A percentile compares a stretch with the other conserved stretches of the same genome.
phyloP scores from a whole-genome alignment of 805 yeast species.

The Candida morakotiae region DNA sequence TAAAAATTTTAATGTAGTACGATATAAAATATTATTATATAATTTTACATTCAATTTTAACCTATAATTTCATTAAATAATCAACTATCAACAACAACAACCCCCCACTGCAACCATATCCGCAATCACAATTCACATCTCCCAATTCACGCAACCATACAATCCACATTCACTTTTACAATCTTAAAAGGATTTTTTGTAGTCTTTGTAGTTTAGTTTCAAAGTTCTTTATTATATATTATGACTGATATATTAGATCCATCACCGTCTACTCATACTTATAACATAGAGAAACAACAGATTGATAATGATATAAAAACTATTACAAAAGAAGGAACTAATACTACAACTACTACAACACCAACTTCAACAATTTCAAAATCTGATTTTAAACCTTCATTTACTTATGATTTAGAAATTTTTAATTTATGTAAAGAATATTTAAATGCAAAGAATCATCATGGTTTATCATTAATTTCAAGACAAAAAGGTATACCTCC shows the following conservation, averaged over 20 bases:
- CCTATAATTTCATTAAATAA: too few species aligned
- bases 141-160: too few species aligned
- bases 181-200: too few species aligned
- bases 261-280: background rate
- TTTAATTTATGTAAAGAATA: conserved; percentile 53
- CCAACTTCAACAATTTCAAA: conserved; percentile 1
- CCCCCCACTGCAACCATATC: too few species aligned
- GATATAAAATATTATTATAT: background rate
- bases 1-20: conserved; percentile 1
- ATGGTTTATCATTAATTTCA: conserved; percentile 74
- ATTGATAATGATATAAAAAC: background rate
- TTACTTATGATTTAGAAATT: conserved; percentile 41
- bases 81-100: too few species aligned
- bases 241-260: conserved; percentile 1
- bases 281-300: background rate
- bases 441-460: conserved; percentile 57
- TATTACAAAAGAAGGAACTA: too few species aligned
- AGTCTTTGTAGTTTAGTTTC: too few species aligned
- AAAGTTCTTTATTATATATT: too few species aligned
- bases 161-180: background rate
- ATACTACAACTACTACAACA: background rate
- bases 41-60: too few species aligned
- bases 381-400: conserved; percentile 15
- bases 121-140: too few species aligned
- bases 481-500: conserved; percentile 87